Conservation (phyloP, 345 rosid genomes). For the Ceriops tagal region DNA sequence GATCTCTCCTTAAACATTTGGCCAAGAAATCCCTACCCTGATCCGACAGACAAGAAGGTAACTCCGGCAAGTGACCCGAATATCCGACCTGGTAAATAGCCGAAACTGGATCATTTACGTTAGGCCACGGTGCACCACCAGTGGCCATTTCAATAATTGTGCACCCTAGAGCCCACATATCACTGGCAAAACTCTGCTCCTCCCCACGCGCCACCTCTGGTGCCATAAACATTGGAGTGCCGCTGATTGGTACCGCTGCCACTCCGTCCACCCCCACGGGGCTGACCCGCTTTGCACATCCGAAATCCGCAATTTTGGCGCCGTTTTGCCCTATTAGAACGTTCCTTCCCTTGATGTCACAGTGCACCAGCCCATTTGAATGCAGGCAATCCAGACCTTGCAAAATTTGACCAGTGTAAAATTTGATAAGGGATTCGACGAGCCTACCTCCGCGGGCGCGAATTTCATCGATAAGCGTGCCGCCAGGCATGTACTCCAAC, state of each 20-base stretch:
- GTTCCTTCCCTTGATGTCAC: constrained; percentile 73
- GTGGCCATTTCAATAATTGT: constrained; percentile 75
- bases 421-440: constrained; percentile 34
- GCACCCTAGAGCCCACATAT: constrained; percentile 78
- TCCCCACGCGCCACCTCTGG: constrained; percentile 88
- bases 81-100: constrained; percentile 34
- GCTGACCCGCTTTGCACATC: constrained; percentile 53
- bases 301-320: constrained; percentile 67
- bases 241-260: constrained; percentile 28
- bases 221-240: constrained; percentile 76
- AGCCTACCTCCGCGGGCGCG: constrained; percentile 38
- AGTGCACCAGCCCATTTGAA: constrained; percentile 52
- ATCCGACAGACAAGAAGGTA: constrained; percentile 27
- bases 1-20: constrained; percentile 40
- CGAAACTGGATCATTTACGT: constrained; percentile 25
- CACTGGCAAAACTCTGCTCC: constrained; percentile 56
- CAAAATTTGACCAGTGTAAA: constrained; percentile 51
- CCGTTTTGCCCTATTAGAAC: constrained; percentile 46
- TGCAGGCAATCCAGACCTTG: constrained; percentile 62
- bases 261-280: constrained; percentile 9
- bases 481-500: constrained; percentile 63
- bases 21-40: constrained; percentile 41
- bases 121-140: constrained; percentile 39
- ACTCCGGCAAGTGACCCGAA: constrained; percentile 32
- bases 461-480: constrained; percentile 42